Evolutionary conservation across 768 basidiomycete genomes (phyloP).

Genomic region (Suillus paluster): DNA sequence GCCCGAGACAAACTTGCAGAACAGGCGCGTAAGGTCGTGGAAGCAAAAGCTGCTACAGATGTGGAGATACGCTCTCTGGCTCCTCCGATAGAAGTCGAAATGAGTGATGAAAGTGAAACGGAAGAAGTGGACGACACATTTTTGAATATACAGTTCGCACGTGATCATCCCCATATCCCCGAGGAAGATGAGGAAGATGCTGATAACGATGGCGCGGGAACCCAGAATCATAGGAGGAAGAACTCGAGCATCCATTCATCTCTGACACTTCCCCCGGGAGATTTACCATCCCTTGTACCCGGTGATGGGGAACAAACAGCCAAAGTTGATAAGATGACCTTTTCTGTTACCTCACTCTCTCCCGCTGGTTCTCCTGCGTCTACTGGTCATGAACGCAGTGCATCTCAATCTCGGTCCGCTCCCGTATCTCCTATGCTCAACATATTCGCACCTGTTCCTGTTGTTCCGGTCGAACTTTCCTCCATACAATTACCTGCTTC

Average conservation of each 20-base stretch:
- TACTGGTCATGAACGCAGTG: neutral
- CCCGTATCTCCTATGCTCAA: constrained; percentile 31
- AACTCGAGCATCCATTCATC: constrained; percentile 38
- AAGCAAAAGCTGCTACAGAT: constrained; percentile 43
- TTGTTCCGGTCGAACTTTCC: constrained; percentile 20
- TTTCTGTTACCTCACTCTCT: constrained; percentile 18
- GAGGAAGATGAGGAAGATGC: constrained; percentile 72
- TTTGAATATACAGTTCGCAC: constrained; percentile 40
- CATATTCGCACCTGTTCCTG: constrained; percentile 28
- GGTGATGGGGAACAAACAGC: constrained; percentile 22
- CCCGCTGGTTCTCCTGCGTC: constrained; percentile 14
- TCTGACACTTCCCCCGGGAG: constrained; percentile 31
- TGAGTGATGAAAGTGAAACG: constrained; percentile 82
- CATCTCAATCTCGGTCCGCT: constrained; percentile 27
- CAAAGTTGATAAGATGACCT: constrained; percentile 18
- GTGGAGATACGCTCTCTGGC: constrained; percentile 48
- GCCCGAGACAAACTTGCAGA: constrained; percentile 71
- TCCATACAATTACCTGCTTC: constrained; percentile 28
- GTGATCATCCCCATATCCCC: constrained; percentile 63
- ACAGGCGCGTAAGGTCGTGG: constrained; percentile 65
- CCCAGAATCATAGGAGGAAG: constrained; percentile 25
- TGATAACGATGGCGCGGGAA: constrained; percentile 28
- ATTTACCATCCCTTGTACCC: constrained; percentile 5
- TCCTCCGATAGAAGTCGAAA: constrained; percentile 74
- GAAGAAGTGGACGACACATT: constrained; percentile 56